phyloP scores from a whole-genome alignment of 768 basidiomycete species.

The Thelephora ganbajun region DNA sequence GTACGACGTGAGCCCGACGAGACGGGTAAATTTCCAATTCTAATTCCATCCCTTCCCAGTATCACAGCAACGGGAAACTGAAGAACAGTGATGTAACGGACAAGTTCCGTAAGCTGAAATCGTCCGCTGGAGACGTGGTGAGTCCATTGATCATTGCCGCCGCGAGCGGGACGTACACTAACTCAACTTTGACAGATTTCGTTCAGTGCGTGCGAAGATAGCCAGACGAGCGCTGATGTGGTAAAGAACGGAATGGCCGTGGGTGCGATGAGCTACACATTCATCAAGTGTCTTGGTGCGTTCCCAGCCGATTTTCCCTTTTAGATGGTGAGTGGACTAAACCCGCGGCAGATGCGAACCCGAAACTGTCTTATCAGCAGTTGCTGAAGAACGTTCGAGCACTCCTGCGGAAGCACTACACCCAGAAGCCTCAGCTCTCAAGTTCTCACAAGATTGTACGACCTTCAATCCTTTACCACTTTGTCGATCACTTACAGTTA shows the following conservation, averaged over 20 bases:
- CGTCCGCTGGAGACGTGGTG: slow-evolving; percentile 79
- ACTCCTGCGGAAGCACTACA: slow-evolving; percentile 44
- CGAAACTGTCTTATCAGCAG: slow-evolving; percentile 45
- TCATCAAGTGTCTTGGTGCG: slow-evolving; percentile 16
- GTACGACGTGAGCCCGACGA: slow-evolving; percentile 32
- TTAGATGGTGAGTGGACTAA: not conserved
- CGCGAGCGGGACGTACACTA: not conserved
- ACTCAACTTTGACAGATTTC: slow-evolving; percentile 38
- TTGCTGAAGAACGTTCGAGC: slow-evolving; percentile 38
- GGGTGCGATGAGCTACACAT: slow-evolving; percentile 59
- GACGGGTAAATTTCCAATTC: not conserved
- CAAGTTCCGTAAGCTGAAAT: slow-evolving; percentile 22
- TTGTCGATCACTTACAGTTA: not conserved
- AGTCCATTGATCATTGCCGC: slow-evolving; percentile 15
- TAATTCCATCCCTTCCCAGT: slow-evolving; percentile 8
- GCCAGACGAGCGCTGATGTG: slow-evolving; percentile 73
- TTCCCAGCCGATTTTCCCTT: slow-evolving; percentile 27
- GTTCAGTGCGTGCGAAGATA: slow-evolving; percentile 75
- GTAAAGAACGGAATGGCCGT: slow-evolving; percentile 50
- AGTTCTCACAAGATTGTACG: slow-evolving; percentile 57
- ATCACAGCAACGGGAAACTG: slow-evolving; percentile 16
- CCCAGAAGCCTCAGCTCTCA: slow-evolving; percentile 61
- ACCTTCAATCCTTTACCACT: not conserved
- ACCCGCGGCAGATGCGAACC: slow-evolving; percentile 23
- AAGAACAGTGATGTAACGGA: slow-evolving; percentile 17